Evolutionary conservation across 148 eudicot species (phyloP).

Genomic region (Pouteria glomerata): DNA sequence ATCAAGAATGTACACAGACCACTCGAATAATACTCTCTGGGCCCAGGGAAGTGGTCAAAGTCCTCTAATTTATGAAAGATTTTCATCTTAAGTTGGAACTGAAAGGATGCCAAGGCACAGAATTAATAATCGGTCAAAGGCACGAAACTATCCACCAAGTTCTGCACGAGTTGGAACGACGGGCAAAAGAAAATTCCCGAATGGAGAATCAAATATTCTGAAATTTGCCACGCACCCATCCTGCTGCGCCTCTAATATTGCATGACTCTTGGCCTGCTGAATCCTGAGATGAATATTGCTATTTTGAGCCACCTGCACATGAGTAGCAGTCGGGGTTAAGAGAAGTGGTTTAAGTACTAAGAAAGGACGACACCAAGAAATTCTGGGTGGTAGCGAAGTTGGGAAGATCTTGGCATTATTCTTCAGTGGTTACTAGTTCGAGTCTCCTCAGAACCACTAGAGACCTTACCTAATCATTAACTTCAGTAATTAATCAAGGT

Average conservation of each 20-base stretch:
- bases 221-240: slow-evolving; percentile 71
- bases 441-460: no score
- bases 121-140: not conserved
- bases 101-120: not conserved
- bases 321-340: not conserved
- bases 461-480: no score
- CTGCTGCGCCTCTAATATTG: slow-evolving; percentile 67
- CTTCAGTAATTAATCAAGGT: no score
- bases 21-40: no score
- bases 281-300: slow-evolving; percentile 22
- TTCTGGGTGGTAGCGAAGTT: no score
- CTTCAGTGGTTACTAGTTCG: no score
- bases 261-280: slow-evolving; percentile 49
- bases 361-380: no score
- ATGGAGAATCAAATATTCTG: slow-evolving; percentile 60
- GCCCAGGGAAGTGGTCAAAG: not conserved
- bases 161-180: slow-evolving; percentile 78
- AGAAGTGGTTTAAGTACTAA: not conserved
- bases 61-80: not conserved
- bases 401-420: no score
- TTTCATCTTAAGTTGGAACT: not conserved
- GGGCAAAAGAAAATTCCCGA: slow-evolving; percentile 78
- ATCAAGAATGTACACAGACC: no score
- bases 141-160: slow-evolving; percentile 36
- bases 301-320: slow-evolving; percentile 22